Evolutionary conservation across 805 yeast species (phyloP).

Genomic region (Suhomyces sp.): DNA sequence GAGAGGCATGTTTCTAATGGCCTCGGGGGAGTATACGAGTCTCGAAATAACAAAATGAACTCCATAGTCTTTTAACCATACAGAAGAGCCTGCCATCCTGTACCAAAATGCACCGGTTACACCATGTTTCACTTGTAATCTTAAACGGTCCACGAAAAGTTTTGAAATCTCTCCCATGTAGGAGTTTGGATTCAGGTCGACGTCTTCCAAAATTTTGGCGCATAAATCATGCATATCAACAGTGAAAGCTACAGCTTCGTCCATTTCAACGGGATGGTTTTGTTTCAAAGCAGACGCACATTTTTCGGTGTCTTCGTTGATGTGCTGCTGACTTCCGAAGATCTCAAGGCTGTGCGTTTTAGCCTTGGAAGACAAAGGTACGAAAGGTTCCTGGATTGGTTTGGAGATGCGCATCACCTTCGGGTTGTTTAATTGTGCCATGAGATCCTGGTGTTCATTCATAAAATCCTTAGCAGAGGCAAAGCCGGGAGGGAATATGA

Average conservation of each 20-base stretch:
- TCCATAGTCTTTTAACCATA: slow-evolving; percentile 52
- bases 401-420: neutral
- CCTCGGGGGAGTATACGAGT: slow-evolving; percentile 24
- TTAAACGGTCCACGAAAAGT: slow-evolving; percentile 23
- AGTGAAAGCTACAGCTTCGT: slow-evolving; percentile 1
- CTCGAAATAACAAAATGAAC: slow-evolving; percentile 47
- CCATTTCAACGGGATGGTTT: slow-evolving; percentile 1
- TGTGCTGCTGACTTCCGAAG: slow-evolving; percentile 11
- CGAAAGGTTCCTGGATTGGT: slow-evolving; percentile 1
- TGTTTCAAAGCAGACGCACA: slow-evolving; percentile 10
- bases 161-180: slow-evolving; percentile 27
- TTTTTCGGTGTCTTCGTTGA: slow-evolving; percentile 9
- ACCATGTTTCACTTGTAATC: slow-evolving; percentile 9
- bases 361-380: neutral
- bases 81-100: slow-evolving; percentile 50
- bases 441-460: no score
- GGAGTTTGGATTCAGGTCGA: slow-evolving; percentile 12
- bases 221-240: slow-evolving; percentile 4
- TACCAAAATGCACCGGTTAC: slow-evolving; percentile 38
- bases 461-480: no score
- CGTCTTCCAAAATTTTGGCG: slow-evolving; percentile 3
- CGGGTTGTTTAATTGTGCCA: no score
- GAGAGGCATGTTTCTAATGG: slow-evolving; percentile 25
- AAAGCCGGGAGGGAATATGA: slow-evolving; percentile 7
- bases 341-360: slow-evolving; percentile 8